Conservation (phyloP, 371 early-diverging fungal genomes). For the Gilbertella persicaria region DNA sequence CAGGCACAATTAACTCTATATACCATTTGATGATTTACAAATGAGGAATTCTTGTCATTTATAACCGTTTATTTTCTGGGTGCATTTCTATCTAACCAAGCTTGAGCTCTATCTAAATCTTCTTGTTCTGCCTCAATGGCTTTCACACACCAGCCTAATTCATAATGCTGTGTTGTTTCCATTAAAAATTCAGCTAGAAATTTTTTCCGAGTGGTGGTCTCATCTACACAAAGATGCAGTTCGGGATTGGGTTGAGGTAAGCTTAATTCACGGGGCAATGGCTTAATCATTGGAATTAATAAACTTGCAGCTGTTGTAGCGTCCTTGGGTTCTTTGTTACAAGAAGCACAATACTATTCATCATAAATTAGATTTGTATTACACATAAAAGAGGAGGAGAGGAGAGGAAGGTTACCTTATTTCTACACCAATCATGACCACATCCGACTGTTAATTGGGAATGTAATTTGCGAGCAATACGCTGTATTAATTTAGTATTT, state of each 20-base stretch:
- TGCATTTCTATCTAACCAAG: constrained; percentile 66
- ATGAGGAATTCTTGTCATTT: no score
- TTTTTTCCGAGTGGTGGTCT: constrained; percentile 51
- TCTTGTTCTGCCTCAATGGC: constrained; percentile 60
- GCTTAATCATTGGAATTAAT: constrained; percentile 55
- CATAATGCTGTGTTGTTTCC: constrained; percentile 41
- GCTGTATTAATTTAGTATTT: constrained; percentile 71
- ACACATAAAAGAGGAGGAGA: neutral
- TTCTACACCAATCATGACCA: constrained; percentile 69
- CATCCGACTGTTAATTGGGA: constrained; percentile 81
- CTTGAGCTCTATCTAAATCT: constrained; percentile 54
- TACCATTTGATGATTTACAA: neutral
- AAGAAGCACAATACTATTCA: constrained; percentile 66
- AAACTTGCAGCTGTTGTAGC: constrained; percentile 71
- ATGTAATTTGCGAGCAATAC: constrained; percentile 74
- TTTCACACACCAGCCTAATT: constrained; percentile 71
- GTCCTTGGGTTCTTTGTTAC: constrained; percentile 51
- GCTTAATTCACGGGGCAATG: constrained; percentile 34
- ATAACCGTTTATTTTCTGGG: constrained; percentile 27
- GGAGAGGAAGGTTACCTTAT: constrained; percentile 43
- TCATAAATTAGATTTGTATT: constrained; percentile 1
- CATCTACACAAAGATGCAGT: constrained; percentile 73
- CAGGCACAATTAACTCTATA: neutral
- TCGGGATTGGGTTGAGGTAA: constrained; percentile 29
- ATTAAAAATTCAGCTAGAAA: constrained; percentile 52